Percentiles rank a stretch among this genome's conserved stretches.
Evolutionary conservation across 2,329 filamentous ascomycete genomes (phyloP).

Genomic region (Gremmenia infestans): DNA sequence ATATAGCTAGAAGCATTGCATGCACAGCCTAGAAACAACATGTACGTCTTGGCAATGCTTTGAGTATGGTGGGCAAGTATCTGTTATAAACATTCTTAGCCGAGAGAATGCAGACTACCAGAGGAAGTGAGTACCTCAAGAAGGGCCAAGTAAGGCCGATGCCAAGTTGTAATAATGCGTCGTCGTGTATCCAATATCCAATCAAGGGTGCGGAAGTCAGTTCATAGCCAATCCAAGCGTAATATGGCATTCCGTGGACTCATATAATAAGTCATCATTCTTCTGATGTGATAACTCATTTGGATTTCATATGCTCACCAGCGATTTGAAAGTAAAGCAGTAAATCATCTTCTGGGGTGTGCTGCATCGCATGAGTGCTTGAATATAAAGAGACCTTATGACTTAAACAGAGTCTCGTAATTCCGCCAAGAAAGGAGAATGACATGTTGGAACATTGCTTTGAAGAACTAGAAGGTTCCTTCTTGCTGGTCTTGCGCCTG

Average conservation of each 20-base stretch:
- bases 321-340: slow-evolving; percentile 10
- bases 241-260: slow-evolving; percentile 11
- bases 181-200: slow-evolving; percentile 49
- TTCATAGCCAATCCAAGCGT: slow-evolving; percentile 6
- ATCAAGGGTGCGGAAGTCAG: not conserved
- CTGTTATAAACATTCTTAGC: slow-evolving; percentile 38
- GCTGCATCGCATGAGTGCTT: slow-evolving; percentile 9
- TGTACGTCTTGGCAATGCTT: slow-evolving; percentile 36
- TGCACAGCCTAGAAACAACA: no score
- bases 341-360: slow-evolving; percentile 1
- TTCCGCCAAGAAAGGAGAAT: slow-evolving; percentile 6
- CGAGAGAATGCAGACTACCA: slow-evolving; percentile 9
- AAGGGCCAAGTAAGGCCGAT: slow-evolving; percentile 49
- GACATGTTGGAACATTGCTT: slow-evolving; percentile 18
- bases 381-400: slow-evolving; percentile 11
- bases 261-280: not conserved
- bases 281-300: not conserved
- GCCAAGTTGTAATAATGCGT: slow-evolving; percentile 40
- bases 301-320: not conserved
- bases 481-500: slow-evolving; percentile 19
- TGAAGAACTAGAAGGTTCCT: slow-evolving; percentile 22
- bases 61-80: slow-evolving; percentile 42
- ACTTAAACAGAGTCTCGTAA: slow-evolving; percentile 10
- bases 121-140: slow-evolving; percentile 42
- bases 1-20: no score